Percentiles rank a stretch among this genome's conserved stretches.
phyloP scores from a whole-genome alignment of 495 filamentous ascomycete genomes.

The Pseudoneurospora amorphoporcata region DNA sequence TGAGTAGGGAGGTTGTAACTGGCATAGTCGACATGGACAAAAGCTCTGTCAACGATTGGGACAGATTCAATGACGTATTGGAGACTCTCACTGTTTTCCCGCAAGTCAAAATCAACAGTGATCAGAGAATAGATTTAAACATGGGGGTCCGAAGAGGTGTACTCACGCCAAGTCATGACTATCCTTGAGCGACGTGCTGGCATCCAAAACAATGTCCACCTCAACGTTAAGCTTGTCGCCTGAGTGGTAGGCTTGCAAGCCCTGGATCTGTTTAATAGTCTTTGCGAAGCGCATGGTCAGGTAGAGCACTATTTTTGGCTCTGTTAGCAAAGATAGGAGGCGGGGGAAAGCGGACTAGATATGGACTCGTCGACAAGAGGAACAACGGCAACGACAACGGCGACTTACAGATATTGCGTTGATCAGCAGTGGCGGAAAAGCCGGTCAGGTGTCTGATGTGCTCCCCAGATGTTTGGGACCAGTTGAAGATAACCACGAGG shows the following conservation, averaged over 20 bases:
- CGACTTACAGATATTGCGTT: conserved; percentile 57
- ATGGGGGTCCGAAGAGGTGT: not conserved
- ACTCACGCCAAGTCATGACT: conserved; percentile 67
- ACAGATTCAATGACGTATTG: conserved; percentile 88
- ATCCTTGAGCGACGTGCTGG: conserved; percentile 66
- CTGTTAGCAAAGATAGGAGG: conserved; percentile 1
- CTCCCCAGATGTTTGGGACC: conserved; percentile 61
- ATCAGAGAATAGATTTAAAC: not conserved
- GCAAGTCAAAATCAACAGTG: not conserved
- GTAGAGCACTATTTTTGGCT: conserved; percentile 51
- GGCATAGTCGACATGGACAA: conserved; percentile 77
- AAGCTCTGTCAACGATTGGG: conserved; percentile 56
- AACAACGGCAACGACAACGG: not conserved
- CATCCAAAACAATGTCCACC: conserved; percentile 67
- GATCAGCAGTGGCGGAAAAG: conserved; percentile 65
- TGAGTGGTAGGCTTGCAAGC: conserved; percentile 77
- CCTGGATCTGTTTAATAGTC: conserved; percentile 79
- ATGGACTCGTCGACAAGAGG: not conserved
- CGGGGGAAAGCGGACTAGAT: not conserved
- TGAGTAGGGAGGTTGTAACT: conserved; percentile 77
- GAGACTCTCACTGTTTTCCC: conserved; percentile 52
- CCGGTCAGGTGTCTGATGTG: conserved; percentile 82
- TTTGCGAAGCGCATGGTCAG: conserved; percentile 91
- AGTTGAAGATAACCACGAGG: conserved; percentile 74
- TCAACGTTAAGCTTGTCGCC: conserved; percentile 84